These are phyloP conservation scores for Dendrobium huoshanense DNA, from an alignment of 106 monocot genomes.

Conservation along the genomic window DNA sequence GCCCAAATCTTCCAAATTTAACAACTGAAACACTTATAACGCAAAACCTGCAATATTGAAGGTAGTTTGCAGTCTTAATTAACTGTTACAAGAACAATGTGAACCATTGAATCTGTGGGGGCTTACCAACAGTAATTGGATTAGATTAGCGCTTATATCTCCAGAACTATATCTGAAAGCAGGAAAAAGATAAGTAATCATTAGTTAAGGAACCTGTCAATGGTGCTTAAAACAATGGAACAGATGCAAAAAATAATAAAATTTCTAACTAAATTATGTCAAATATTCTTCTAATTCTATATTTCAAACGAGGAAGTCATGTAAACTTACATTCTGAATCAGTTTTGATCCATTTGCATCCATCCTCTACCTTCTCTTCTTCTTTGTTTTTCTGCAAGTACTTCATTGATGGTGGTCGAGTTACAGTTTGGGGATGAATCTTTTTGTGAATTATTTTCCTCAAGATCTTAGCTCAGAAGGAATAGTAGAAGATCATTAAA, in stretches of 20 bases:
- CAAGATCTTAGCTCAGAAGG: conserved; percentile 29
- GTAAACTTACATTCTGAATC: conserved; percentile 82
- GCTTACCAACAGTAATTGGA: background rate
- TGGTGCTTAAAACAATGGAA: too few species aligned
- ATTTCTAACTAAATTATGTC: too few species aligned
- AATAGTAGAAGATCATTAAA: background rate
- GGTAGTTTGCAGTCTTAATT: too few species aligned
- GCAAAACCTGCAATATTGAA: too few species aligned
- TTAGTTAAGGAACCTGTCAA: background rate
- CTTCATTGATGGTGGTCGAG: conserved; percentile 19
- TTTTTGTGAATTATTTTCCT: conserved; percentile 61
- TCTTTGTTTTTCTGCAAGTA: conserved; percentile 20
- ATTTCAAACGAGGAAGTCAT: background rate
- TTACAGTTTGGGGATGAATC: conserved; percentile 35
- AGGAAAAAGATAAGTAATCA: background rate
- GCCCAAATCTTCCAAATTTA: too few species aligned
- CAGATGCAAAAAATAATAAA: too few species aligned
- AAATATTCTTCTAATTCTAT: background rate
- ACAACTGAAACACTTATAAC: too few species aligned
- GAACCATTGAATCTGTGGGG: background rate
- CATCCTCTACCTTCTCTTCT: conserved; percentile 26
- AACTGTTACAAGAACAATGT: background rate
- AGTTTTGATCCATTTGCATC: conserved; percentile 69
- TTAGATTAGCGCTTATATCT: conserved; percentile 6
- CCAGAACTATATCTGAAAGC: conserved; percentile 25